Base-by-base conservation (phyloP, 1,284 basidiomycete genomes). In the Violaceomyces palustris region DNA sequence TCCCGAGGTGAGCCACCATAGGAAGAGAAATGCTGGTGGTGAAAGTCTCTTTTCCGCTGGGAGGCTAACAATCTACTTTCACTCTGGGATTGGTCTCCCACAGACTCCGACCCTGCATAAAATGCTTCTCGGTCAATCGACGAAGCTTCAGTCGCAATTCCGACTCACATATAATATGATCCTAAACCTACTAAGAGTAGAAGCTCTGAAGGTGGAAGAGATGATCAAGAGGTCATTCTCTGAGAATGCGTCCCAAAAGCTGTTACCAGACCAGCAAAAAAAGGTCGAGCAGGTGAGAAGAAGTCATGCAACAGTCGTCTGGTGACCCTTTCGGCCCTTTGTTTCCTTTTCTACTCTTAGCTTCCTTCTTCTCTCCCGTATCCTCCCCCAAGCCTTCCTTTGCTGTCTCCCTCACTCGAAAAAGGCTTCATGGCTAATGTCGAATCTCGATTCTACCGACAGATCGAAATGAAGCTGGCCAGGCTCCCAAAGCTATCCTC, bases 211-310 rank as follows among this genome's bases (percentile, higher is more conserved):
- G 55, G 94, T 99, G 7, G 94, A 99, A 70, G 94, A 98, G 74
- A 98, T 99, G 94, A 98, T 99, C 75, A 98, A 98, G 75, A 81
- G 94, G 27, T 92, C 88, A 70, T 98, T 99, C 75, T 97, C 93
- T 3, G 94, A 99, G 77, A 98, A 98, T 67, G 85, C 91, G 0
- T 86, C 92, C 0, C 94, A 99, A 69, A 81, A 85, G 40, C 77
- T 97, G 42, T 78, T 96, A 17, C 94, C 94, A 1, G 89, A 96
- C 45, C 89, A 97, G 59, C 89, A 97, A 74, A 83, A 84, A 69
- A 83, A 86, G 72, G 86, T 97, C 15, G 41, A 55, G n/a, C 50
- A 60, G 22, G 32, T 50, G 24, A n/a, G 17, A 28, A 28, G 27
- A 28, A 28, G n/a, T 28, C 27, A n/a, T n/a, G n/a, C n/a, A n/a